Base-by-base conservation (phyloP, 805 yeast species). In the Ogataea sp. region DNA sequence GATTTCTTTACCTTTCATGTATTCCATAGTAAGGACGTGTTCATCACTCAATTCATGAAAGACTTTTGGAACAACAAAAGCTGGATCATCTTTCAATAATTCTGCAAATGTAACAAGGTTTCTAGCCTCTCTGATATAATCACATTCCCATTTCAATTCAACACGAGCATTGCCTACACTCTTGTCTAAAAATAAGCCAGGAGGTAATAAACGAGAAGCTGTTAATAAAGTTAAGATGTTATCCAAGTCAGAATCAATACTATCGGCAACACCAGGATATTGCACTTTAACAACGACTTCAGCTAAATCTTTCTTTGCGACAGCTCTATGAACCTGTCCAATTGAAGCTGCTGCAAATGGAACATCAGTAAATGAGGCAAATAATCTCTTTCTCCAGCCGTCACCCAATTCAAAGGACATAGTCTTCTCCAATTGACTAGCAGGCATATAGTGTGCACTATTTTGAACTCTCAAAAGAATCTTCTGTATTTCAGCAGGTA, bases 281-380 rank as follows among this genome's bases (percentile, higher is more conserved):
- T 93, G 98, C 7, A 90, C 89, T 56, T 93, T 93, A 10, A 90
- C 95, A 10, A 95, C 98, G 17, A 89, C 96, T 29, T 76, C 75
- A 20, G 77, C 77, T 30, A 79, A 74, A 40, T 73, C 79, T 21
- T 51, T 50, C 36, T 67, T 72, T 14, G 87, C 67, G 17, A 74
- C 77, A 1, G 96, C 98, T 28, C 68, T 71, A 60, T 93, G 98
- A 6, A 93, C 97, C 61, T 93, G 97, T 2, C 97, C 97, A 47
- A 93, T 93, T 5, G 96, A 87, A 0, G 98, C 96, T 2, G 98
- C 97, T 0, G 97, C 97, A 40, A 93, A 76, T 5, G 98, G 98
- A 18, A 82, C 70, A 47, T 85, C 93, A 41, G 87, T 86, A 59
- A 93, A 93, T 2, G 75, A 64, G 10, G 80, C 62, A 56, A 86